Evolutionary conservation across 768 basidiomycete species (phyloP), one percentile per base, ranked within the genome.

Genomic region (Psilocybe azurescens): DNA sequence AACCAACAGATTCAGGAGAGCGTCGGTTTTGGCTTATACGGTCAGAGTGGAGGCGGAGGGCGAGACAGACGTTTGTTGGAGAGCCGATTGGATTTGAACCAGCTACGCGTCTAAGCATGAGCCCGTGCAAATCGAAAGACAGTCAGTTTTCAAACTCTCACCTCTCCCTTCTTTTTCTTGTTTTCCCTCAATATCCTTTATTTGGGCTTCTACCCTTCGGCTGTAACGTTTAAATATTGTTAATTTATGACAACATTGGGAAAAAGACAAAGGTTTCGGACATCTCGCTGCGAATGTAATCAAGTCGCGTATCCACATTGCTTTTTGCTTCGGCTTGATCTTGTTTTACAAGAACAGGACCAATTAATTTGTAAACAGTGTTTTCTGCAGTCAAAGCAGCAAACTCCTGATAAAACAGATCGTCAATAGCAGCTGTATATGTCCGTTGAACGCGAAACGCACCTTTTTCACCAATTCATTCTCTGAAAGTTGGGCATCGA

Each of bases 381-480:
- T 95, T 97, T 61, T 88, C 83, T 3, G 88, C 78, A 47, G 89
- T 89, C 58, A 98, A 75, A 30, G 81, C 78, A 16, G 81, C 78
- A 71, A 99, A 95, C 78, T 98, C 97, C 95, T 98, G 72, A 28
- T 48, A 3, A 59, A 59, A 56, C 54, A 30, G 51, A 52, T 39
- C 6, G 14, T 41, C 18, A n/a, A n/a, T 16, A 28, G 28, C 10
- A 20, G 50, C 28, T 13, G 2, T 3, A 18, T 29, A 32, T 11
- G 36, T 28, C 10, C 13, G 28, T 32, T 32, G 20, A 52, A 46
- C 24, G 24, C 24, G 29, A 6, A 16, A 41, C 63, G 28, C 33
- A 90, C 96, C 85, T 96, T 93, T 73, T 94, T 88, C 49, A 98
- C 97, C 52, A 88, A 79, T 74, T 97, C 93, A 75, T 95, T 97